Evolutionary conservation across 768 basidiomycete species (phyloP).

Genomic region (Lentinula edodes): DNA sequence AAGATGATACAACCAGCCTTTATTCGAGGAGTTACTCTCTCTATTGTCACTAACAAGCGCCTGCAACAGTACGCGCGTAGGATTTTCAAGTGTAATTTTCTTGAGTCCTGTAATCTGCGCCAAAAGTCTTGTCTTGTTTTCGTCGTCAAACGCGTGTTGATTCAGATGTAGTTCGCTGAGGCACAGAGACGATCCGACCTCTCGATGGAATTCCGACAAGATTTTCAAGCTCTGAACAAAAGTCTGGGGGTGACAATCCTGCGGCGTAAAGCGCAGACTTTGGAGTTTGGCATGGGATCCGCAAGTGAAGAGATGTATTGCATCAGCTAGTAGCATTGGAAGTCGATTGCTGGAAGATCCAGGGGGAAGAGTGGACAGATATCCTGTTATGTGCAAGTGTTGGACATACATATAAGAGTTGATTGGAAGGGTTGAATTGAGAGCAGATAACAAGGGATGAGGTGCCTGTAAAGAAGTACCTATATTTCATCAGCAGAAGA

Average conservation of each 20-base stretch:
- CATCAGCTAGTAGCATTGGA: slow-evolving; percentile 9
- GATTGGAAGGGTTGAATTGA: no score
- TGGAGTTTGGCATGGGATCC: background rate
- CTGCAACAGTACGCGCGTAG: slow-evolving; percentile 1
- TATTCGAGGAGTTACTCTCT: slow-evolving; percentile 11
- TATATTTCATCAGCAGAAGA: background rate
- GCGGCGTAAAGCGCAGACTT: slow-evolving; percentile 4
- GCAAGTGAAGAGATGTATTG: slow-evolving; percentile 10
- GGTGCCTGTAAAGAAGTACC: background rate
- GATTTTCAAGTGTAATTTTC: slow-evolving; percentile 5
- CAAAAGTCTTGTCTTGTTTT: background rate
- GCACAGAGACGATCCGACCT: background rate
- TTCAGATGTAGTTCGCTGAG: slow-evolving; percentile 6
- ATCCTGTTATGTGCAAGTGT: slow-evolving; percentile 38
- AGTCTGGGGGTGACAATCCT: slow-evolving; percentile 1
- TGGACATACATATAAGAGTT: slow-evolving; percentile 22
- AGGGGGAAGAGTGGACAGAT: slow-evolving; percentile 9
- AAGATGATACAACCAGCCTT: slow-evolving; percentile 33
- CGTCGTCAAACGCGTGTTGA: slow-evolving; percentile 1
- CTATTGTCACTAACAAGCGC: slow-evolving; percentile 8
- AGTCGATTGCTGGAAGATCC: slow-evolving; percentile 7
- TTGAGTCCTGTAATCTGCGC: background rate
- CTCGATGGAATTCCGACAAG: background rate
- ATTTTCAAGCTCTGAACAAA: slow-evolving; percentile 6
- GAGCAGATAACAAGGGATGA: background rate